Evolutionary conservation across 228 moss, liverwort and hornwort genomes (phyloP).

Genomic region (Sphagnum magellanicum): DNA sequence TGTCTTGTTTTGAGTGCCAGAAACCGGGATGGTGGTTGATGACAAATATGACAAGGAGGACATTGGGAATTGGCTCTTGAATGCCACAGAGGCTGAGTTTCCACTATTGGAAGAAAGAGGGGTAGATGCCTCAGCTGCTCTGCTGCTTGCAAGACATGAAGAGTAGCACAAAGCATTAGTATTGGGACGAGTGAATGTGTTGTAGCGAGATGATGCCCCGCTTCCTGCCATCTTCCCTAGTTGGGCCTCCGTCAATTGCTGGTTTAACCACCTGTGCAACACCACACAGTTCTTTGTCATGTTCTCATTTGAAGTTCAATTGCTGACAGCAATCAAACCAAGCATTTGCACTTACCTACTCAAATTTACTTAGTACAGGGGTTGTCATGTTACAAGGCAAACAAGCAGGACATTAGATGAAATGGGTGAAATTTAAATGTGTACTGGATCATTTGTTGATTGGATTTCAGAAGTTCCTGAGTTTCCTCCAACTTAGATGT

Average conservation of each 20-base stretch:
- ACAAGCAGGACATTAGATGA: neutral
- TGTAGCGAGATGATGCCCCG: constrained; percentile 66
- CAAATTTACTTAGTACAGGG: neutral
- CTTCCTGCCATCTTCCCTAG: constrained; percentile 62
- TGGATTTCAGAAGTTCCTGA: constrained; percentile 79
- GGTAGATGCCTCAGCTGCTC: constrained; percentile 53
- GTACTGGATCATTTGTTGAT: constrained; percentile 99
- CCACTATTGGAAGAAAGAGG: constrained; percentile 74
- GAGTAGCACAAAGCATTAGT: constrained; percentile 56
- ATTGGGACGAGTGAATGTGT: constrained; percentile 48
- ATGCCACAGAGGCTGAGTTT: constrained; percentile 49
- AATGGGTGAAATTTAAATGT: constrained; percentile 5
- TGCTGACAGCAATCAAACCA: too few relatives aligned
- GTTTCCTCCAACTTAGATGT: constrained; percentile 77
- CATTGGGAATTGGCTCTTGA: constrained; percentile 62
- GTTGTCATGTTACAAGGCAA: neutral
- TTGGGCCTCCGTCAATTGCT: constrained; percentile 93
- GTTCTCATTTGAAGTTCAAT: too few relatives aligned
- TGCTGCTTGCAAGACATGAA: constrained; percentile 46
- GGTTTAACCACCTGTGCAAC: constrained; percentile 82
- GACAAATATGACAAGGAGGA: constrained; percentile 43
- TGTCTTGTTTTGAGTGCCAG: constrained; percentile 37
- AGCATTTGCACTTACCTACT: too few relatives aligned
- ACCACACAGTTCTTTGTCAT: neutral
- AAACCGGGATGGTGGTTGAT: constrained; percentile 31